Conservation (phyloP, 2,329 filamentous ascomycete genomes). For the Colletotrichum somersetense region DNA sequence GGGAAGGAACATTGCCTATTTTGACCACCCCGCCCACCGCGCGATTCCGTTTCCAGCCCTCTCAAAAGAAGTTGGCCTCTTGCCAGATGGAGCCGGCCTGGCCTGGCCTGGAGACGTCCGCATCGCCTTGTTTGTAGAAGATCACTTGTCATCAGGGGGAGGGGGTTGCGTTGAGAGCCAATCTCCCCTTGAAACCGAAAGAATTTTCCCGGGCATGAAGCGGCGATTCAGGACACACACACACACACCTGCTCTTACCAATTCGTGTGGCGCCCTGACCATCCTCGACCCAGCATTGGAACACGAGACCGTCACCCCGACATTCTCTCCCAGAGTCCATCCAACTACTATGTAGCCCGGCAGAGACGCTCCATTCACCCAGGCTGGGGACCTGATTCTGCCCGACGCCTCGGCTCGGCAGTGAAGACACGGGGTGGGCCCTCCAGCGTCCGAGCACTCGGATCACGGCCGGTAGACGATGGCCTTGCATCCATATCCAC, state of each 20-base stretch:
- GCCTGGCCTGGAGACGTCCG: neutral
- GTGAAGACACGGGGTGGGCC: slow-evolving; percentile 15
- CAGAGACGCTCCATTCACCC: neutral
- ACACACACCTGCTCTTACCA: neutral
- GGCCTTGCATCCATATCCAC: neutral
- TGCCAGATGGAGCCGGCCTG: neutral
- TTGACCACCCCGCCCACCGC: neutral
- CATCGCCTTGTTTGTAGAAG: neutral
- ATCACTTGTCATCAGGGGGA: neutral
- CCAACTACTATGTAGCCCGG: neutral
- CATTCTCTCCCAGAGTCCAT: neutral
- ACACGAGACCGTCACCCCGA: neutral
- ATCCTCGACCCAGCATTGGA: neutral
- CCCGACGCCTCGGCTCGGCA: slow-evolving; percentile 25
- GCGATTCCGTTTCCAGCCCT: neutral
- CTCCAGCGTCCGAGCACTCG: slow-evolving; percentile 4
- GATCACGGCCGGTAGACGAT: neutral
- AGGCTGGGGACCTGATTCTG: neutral
- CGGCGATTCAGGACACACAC: slow-evolving; percentile 27
- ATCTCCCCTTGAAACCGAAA: slow-evolving; percentile 39
- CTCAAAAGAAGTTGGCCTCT: neutral
- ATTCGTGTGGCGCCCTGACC: slow-evolving; percentile 26
- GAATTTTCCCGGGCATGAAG: slow-evolving; percentile 25
- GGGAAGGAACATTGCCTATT: neutral
- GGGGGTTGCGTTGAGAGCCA: slow-evolving; percentile 5